Conservation (phyloP, 2,329 filamentous ascomycete species). For the Sphaerulina populicola region DNA sequence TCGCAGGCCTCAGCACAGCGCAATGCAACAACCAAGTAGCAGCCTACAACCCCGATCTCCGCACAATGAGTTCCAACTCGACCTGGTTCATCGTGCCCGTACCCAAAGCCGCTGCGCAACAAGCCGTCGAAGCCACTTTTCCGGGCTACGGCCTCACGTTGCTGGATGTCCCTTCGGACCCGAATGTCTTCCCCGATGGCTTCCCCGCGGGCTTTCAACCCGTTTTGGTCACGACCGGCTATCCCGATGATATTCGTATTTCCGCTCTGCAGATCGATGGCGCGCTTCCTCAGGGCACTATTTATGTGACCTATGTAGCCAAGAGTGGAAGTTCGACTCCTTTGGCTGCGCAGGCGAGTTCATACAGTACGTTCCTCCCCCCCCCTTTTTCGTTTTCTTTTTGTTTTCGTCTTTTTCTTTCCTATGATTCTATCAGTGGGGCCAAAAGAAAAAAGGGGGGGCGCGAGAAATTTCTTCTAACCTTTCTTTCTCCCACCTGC, state of each 20-base stretch:
- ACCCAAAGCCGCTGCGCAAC: conserved; percentile 16
- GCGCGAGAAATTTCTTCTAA: too few species aligned
- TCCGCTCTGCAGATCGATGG: conserved; percentile 22
- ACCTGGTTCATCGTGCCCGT: conserved; percentile 22
- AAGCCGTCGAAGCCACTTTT: conserved; percentile 16
- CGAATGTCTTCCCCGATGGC: conserved; percentile 18
- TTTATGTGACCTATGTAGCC: conserved; percentile 19
- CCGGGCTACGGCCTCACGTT: conserved; percentile 11
- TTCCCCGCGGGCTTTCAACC: conserved; percentile 21
- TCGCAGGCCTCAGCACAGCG: conserved; percentile 1
- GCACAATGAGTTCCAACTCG: conserved; percentile 18
- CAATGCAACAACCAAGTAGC: conserved; percentile 23
- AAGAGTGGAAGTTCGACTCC: conserved; percentile 10
- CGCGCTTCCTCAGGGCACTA: conserved; percentile 4
- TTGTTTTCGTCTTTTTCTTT: too few species aligned
- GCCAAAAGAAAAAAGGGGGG: too few species aligned
- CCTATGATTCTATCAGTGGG: too few species aligned
- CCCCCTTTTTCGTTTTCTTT: too few species aligned
- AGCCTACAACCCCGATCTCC: conserved; percentile 16
- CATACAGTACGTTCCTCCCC: conserved; percentile 6
- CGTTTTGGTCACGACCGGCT: conserved; percentile 13
- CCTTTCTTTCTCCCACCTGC: too few species aligned
- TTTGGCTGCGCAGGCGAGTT: conserved; percentile 9
- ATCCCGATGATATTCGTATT: conserved; percentile 21
- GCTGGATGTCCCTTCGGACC: conserved; percentile 16